Conservation (phyloP, 2,329 filamentous ascomycete species). For the Teratosphaeria destructans region DNA sequence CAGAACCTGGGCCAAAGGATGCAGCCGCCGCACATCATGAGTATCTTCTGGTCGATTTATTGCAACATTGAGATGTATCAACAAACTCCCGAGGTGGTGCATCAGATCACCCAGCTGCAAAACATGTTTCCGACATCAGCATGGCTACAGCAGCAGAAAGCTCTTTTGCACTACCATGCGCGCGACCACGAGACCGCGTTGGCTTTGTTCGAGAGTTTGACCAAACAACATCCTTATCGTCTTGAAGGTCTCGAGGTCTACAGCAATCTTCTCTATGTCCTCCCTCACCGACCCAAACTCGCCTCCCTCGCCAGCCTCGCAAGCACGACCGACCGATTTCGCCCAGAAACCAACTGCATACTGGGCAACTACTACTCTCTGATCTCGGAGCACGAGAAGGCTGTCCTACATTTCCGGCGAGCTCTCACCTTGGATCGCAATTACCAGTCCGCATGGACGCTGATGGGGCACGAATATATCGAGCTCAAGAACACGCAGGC, state of each 20-base stretch:
- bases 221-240: constrained; percentile 54
- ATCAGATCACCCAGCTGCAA: constrained; percentile 65
- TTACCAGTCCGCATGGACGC: constrained; percentile 90
- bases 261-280: constrained; percentile 93
- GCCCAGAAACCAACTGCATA: constrained; percentile 92
- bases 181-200: constrained; percentile 59
- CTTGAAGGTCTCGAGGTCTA: constrained; percentile 91
- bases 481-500: constrained; percentile 98
- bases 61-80: constrained; percentile 88
- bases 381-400: constrained; percentile 91
- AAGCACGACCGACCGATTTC: constrained; percentile 85
- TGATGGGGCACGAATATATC: constrained; percentile 98
- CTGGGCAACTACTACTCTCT: constrained; percentile 96
- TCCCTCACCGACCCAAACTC: constrained; percentile 76
- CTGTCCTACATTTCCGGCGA: constrained; percentile 92
- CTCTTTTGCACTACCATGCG: constrained; percentile 78
- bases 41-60: constrained; percentile 86
- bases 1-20: constrained; percentile 46
- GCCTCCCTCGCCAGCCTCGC: constrained; percentile 88
- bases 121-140: constrained; percentile 77
- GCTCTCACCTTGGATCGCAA: constrained; percentile 81
- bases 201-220: constrained; percentile 42
- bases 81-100: constrained; percentile 63
- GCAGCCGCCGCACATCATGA: constrained; percentile 74
- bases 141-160: constrained; percentile 83